These are phyloP conservation scores for Stevia rebaudiana DNA, from an alignment of 140 eudicot species.

Conservation along the genomic window DNA sequence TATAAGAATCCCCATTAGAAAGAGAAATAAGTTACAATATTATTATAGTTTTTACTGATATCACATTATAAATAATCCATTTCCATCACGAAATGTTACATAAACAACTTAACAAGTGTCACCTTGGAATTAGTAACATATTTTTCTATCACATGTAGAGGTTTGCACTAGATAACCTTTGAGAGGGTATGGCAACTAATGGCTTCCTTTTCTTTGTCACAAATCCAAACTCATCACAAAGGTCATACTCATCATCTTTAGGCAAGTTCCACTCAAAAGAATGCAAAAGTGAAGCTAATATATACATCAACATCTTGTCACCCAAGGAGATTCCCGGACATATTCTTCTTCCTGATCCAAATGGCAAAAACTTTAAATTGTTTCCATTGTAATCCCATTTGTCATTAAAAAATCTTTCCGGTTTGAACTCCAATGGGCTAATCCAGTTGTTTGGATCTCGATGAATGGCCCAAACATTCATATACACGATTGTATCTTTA, in stretches of 20 bases:
- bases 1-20: no score
- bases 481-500: slow-evolving; percentile 29
- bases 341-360: slow-evolving; percentile 50
- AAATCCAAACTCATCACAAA: slow-evolving; percentile 49
- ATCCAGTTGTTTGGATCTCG: slow-evolving; percentile 50
- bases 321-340: slow-evolving; percentile 48
- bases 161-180: slow-evolving; percentile 24
- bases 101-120: background rate
- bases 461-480: slow-evolving; percentile 49
- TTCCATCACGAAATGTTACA: background rate
- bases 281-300: slow-evolving; percentile 38
- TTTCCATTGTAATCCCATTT: slow-evolving; percentile 38
- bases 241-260: slow-evolving; percentile 18
- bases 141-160: slow-evolving; percentile 6
- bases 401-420: slow-evolving; percentile 36
- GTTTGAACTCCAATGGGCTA: slow-evolving; percentile 41
- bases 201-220: slow-evolving; percentile 47
- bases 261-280: slow-evolving; percentile 40
- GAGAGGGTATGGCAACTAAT: slow-evolving; percentile 45
- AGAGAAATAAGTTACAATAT: background rate
- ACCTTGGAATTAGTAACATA: background rate
- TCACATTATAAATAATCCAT: background rate
- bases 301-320: slow-evolving; percentile 46
- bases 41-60: background rate
- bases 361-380: slow-evolving; percentile 37